Evolutionary conservation across 805 yeast species (phyloP).

Genomic region (Metschnikowia borealis): DNA sequence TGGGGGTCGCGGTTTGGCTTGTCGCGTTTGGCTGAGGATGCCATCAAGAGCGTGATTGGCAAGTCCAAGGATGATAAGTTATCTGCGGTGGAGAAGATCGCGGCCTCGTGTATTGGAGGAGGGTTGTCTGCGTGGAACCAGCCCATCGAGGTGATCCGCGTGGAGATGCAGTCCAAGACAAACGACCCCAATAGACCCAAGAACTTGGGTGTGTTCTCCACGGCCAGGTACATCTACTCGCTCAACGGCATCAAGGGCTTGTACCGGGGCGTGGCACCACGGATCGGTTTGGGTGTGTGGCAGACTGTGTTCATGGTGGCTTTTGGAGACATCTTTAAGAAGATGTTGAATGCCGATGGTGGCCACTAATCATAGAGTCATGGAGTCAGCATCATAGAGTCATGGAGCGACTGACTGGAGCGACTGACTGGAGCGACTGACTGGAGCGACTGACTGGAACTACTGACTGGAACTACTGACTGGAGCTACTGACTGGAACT

Average conservation of each 20-base stretch:
- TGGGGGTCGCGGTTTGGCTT: conserved; percentile 99
- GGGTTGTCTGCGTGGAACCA: conserved; percentile 98
- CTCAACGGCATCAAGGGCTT: conserved; percentile 85
- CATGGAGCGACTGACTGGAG: too few relatives aligned
- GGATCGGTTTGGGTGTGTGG: conserved; percentile 96
- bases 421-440: too few relatives aligned
- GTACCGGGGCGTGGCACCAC: conserved; percentile 94
- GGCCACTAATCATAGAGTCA: conserved; percentile 8
- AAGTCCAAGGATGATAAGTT: conserved; percentile 59
- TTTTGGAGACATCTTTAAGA: conserved; percentile 76
- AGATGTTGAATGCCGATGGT: conserved; percentile 39
- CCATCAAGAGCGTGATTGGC: conserved; percentile 59
- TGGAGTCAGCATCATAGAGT: too few relatives aligned
- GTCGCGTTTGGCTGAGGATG: conserved; percentile 85
- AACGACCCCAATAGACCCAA: conserved; percentile 92
- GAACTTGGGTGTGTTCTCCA: conserved; percentile 71
- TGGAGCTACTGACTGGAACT: too few relatives aligned
- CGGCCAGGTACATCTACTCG: conserved; percentile 77
- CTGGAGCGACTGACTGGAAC: too few relatives aligned
- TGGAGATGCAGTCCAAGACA: conserved; percentile 97
- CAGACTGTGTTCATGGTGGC: conserved; percentile 99
- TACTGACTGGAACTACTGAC: too few relatives aligned
- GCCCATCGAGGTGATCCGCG: conserved; percentile 96
- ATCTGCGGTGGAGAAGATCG: conserved; percentile 73
- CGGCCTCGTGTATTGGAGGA: conserved; percentile 90